Conservation (phyloP, 371 early-diverging fungal species). For the Parasitella parasitica region DNA sequence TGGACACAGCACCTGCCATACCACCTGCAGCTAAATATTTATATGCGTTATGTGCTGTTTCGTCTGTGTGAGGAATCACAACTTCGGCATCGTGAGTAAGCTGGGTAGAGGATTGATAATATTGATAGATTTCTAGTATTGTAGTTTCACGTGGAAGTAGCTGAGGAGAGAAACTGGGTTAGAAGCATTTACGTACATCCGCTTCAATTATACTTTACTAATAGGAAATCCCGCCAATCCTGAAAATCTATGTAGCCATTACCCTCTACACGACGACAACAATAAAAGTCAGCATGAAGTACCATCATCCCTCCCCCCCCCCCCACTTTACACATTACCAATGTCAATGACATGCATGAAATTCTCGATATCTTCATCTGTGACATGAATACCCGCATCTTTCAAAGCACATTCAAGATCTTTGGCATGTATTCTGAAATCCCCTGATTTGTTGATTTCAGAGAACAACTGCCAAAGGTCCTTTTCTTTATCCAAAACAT, state of each 20-base stretch:
- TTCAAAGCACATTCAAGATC: constrained; percentile 58
- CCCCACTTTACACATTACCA: constrained; percentile 26
- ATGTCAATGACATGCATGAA: constrained; percentile 71
- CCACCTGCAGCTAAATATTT: constrained; percentile 78
- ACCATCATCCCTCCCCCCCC: background rate
- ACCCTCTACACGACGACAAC: constrained; percentile 32
- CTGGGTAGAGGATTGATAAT: constrained; percentile 61
- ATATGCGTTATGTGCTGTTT: constrained; percentile 44
- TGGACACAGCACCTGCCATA: constrained; percentile 75
- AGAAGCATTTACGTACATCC: background rate
- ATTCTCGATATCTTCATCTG: constrained; percentile 60
- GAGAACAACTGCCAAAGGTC: constrained; percentile 69
- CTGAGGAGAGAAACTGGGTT: constrained; percentile 10
- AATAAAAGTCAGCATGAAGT: background rate
- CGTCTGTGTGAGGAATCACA: constrained; percentile 58
- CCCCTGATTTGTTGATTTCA: constrained; percentile 64
- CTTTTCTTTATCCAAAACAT: constrained; percentile 68
- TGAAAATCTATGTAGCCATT: constrained; percentile 73
- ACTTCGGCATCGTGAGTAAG: constrained; percentile 70
- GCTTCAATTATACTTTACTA: constrained; percentile 45
- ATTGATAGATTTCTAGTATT: constrained; percentile 63
- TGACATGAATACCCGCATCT: constrained; percentile 63
- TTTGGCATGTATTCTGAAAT: constrained; percentile 58
- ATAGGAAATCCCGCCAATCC: constrained; percentile 77
- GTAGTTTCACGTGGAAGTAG: constrained; percentile 44